Conservation (phyloP, 768 basidiomycete species). For the Leccinum boreale region DNA sequence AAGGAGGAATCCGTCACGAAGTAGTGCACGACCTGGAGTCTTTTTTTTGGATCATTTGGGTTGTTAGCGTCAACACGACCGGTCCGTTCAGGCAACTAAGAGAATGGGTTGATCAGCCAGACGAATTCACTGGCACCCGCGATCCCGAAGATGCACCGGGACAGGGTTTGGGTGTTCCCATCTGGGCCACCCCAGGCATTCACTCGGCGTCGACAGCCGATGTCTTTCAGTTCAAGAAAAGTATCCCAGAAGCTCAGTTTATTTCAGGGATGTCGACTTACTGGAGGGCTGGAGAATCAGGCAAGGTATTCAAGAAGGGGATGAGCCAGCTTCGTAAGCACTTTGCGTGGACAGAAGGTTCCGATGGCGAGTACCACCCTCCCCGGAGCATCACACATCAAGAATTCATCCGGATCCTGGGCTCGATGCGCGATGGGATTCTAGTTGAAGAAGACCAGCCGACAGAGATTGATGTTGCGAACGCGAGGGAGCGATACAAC, state of each 20-base stretch:
- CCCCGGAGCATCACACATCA: neutral
- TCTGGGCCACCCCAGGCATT: neutral
- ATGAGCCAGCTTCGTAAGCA: neutral
- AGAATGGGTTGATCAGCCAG: neutral
- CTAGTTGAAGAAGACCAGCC: no score
- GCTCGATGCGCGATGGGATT: no score
- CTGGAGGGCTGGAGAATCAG: neutral
- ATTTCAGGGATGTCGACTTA: neutral
- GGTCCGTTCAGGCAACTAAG: neutral
- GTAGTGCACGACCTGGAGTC: neutral
- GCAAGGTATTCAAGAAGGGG: neutral
- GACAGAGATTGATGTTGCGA: no score
- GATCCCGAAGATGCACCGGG: neutral
- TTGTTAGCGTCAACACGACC: neutral
- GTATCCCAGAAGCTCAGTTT: neutral
- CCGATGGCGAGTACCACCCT: neutral
- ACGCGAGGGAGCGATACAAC: no score
- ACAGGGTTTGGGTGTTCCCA: neutral
- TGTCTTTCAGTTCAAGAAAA: neutral
- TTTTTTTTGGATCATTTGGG: neutral
- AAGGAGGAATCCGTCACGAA: neutral
- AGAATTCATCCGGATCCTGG: neutral
- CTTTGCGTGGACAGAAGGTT: neutral
- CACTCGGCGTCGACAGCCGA: neutral
- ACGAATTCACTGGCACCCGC: neutral